Evolutionary conservation across 352 stramenopile species (phyloP).

Genomic region (Pythium coloratum): DNA sequence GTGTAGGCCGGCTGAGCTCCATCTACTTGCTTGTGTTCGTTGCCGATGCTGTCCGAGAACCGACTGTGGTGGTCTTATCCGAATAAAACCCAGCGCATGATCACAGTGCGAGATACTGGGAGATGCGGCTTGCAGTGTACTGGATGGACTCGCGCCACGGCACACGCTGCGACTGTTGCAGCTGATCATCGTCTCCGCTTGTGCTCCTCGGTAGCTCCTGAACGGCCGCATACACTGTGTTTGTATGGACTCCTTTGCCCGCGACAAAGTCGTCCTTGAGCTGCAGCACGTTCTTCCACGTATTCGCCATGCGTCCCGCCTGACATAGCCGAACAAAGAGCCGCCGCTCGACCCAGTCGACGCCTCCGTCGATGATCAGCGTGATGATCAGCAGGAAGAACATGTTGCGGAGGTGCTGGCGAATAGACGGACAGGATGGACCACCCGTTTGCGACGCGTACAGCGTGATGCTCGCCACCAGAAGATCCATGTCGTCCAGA

Average conservation of each 20-base stretch:
- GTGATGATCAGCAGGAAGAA: slow-evolving; percentile 46
- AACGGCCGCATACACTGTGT: slow-evolving; percentile 34
- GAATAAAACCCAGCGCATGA: too few species aligned
- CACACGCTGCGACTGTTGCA: not conserved
- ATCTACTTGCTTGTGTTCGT: too few species aligned
- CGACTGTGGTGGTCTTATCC: too few species aligned
- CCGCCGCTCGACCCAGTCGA: slow-evolving; percentile 47
- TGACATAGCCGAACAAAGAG: slow-evolving; percentile 45
- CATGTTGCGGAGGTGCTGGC: slow-evolving; percentile 41
- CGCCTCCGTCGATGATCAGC: slow-evolving; percentile 44
- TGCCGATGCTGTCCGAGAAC: too few species aligned
- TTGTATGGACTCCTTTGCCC: slow-evolving; percentile 32
- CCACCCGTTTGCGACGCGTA: slow-evolving; percentile 15
- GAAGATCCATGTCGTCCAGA: slow-evolving; percentile 37
- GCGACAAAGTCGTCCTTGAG: slow-evolving; percentile 45
- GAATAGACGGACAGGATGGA: slow-evolving; percentile 8
- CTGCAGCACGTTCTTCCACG: slow-evolving; percentile 38
- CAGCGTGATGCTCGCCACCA: slow-evolving; percentile 30
- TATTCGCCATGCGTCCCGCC: slow-evolving; percentile 35
- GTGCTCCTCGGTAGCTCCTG: not conserved
- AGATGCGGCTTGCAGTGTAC: not conserved
- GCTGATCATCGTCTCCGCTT: not conserved
- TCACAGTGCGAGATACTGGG: not conserved
- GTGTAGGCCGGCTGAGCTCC: too few species aligned
- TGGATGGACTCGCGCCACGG: not conserved